Percentiles rank a stretch among this genome's conserved stretches.
phyloP scores from a whole-genome alignment of 1,284 basidiomycete species.

The Pulchroboletus neoregius region DNA sequence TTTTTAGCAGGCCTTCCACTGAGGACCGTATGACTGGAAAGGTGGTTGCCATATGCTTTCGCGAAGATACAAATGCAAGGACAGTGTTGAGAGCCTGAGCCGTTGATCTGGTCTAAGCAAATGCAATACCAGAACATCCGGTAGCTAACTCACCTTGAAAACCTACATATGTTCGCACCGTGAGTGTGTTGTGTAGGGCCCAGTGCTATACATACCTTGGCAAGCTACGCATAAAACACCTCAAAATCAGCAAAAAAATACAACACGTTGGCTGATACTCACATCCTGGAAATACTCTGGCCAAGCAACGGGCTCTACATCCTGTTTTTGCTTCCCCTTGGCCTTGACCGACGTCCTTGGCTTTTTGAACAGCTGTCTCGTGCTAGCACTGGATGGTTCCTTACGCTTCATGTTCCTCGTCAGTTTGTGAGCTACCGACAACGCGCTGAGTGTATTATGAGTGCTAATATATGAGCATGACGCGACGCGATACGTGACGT shows the following conservation, averaged over 20 bases:
- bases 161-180: slow-evolving; percentile 17
- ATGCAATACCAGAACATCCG: not conserved
- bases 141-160: slow-evolving; percentile 32
- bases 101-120: not conserved
- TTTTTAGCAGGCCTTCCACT: slow-evolving; percentile 74
- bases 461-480: slow-evolving; percentile 11
- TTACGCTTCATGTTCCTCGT: slow-evolving; percentile 27
- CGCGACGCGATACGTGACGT: slow-evolving; percentile 22
- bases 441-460: not conserved
- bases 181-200: not conserved
- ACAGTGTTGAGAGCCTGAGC: slow-evolving; percentile 83
- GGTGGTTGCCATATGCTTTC: slow-evolving; percentile 79
- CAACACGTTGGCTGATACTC: slow-evolving; percentile 19
- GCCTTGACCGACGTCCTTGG: slow-evolving; percentile 18
- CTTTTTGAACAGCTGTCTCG: slow-evolving; percentile 27
- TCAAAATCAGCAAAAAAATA: not conserved
- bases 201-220: slow-evolving; percentile 20
- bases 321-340: slow-evolving; percentile 21
- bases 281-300: slow-evolving; percentile 59
- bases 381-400: not conserved
- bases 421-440: too few species aligned
- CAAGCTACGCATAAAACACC: slow-evolving; percentile 15
- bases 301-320: slow-evolving; percentile 37
- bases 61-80: slow-evolving; percentile 80
- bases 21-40: slow-evolving; percentile 74